Evolutionary conservation across 75 land plant species (phyloP).

Genomic region (Pseudotsuga menziesii): DNA sequence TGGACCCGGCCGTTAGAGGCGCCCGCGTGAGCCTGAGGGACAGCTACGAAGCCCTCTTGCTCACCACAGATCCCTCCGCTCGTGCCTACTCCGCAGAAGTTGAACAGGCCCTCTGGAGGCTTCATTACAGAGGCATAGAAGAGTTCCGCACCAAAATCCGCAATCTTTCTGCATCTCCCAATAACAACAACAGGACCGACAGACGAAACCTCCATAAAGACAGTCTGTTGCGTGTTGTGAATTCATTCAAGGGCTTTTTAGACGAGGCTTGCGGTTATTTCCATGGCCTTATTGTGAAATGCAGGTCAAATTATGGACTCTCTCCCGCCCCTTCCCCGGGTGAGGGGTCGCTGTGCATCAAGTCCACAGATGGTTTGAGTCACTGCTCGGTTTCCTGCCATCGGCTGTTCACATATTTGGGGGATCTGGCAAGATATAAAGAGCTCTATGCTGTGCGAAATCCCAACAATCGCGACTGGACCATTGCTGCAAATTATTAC

Average conservation of each 20-base stretch:
- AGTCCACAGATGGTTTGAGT: conserved; percentile 11
- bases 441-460: conserved; percentile 46
- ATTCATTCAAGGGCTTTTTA: conserved; percentile 37
- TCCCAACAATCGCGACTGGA: conserved; percentile 33
- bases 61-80: neutral
- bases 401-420: conserved; percentile 50
- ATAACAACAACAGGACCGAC: neutral
- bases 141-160: conserved; percentile 44
- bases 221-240: conserved; percentile 14
- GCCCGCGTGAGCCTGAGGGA: conserved; percentile 5
- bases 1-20: conserved; percentile 11
- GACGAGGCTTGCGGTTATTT: conserved; percentile 40
- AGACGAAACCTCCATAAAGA: conserved; percentile 3
- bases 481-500: conserved; percentile 58
- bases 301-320: conserved; percentile 27
- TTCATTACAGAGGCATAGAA: conserved; percentile 53
- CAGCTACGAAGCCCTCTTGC: neutral
- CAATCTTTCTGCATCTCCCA: conserved; percentile 2
- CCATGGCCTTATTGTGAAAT: conserved; percentile 27
- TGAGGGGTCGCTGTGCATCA: neutral
- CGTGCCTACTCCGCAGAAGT: conserved; percentile 11
- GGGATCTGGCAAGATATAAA: conserved; percentile 78
- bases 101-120: conserved; percentile 44
- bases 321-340: conserved; percentile 11
- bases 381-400: conserved; percentile 48